phyloP scores from a whole-genome alignment of 768 basidiomycete genomes.

The Plicaturopsis crispa region DNA sequence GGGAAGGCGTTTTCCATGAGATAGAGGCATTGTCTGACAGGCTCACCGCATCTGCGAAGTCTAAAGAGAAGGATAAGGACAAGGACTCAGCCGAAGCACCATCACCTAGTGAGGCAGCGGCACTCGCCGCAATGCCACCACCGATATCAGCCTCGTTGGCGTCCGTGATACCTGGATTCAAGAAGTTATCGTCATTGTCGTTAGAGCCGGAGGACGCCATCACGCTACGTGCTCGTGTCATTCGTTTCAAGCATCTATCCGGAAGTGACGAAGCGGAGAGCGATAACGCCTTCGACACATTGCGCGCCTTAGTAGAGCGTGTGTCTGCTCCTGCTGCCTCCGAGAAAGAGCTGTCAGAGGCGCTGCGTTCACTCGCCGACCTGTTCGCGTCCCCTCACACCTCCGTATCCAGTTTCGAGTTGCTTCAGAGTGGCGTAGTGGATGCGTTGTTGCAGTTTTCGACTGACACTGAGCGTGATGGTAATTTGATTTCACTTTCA shows the following conservation, averaged over 20 bases:
- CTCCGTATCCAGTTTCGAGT: slow-evolving; percentile 91
- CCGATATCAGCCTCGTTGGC: slow-evolving; percentile 34
- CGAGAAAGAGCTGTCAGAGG: slow-evolving; percentile 57
- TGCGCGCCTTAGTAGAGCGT: slow-evolving; percentile 57
- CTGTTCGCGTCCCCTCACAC: slow-evolving; percentile 70
- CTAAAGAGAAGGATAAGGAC: slow-evolving; percentile 42
- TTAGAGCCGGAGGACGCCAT: slow-evolving; percentile 87
- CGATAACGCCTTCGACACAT: slow-evolving; percentile 54
- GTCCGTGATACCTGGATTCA: slow-evolving; percentile 47
- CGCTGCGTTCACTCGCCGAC: slow-evolving; percentile 68
- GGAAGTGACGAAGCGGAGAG: slow-evolving; percentile 47
- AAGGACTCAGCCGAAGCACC: slow-evolving; percentile 27
- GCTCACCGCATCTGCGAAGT: slow-evolving; percentile 44
- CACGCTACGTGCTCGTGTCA: slow-evolving; percentile 84
- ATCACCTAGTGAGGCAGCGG: slow-evolving; percentile 18
- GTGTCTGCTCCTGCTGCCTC: slow-evolving; percentile 47
- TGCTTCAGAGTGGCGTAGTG: slow-evolving; percentile 89
- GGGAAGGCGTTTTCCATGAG: slow-evolving; percentile 96
- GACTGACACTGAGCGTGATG: slow-evolving; percentile 53
- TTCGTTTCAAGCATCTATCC: slow-evolving; percentile 74
- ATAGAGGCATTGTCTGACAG: slow-evolving; percentile 72
- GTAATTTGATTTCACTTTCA: too few relatives aligned
- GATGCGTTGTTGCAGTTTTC: slow-evolving; percentile 81
- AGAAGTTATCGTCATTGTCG: slow-evolving; percentile 60
- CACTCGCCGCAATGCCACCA: slow-evolving; percentile 20